phyloP scores from a whole-genome alignment of 2,329 filamentous ascomycete genomes.

The Phaeosphaeriaceae sp. region DNA sequence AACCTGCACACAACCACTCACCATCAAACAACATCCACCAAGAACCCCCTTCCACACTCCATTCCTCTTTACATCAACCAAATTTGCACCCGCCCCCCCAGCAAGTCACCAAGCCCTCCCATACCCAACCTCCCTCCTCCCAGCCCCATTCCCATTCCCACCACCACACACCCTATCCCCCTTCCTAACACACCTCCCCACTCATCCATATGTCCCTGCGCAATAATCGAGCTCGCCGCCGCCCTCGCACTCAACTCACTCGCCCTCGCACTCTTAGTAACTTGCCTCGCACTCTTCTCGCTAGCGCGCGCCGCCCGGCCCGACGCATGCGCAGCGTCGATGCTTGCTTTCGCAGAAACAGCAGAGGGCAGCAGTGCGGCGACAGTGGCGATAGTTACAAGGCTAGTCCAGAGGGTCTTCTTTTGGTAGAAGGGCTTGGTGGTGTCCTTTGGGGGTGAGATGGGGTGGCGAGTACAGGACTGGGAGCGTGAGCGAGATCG shows the following conservation, averaged over 20 bases:
- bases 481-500: background rate
- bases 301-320: constrained; percentile 2
- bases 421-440: constrained; percentile 8
- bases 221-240: constrained; percentile 1
- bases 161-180: background rate
- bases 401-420: constrained; percentile 5
- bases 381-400: constrained; percentile 2
- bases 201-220: constrained; percentile 9
- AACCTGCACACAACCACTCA: no score
- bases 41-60: no score
- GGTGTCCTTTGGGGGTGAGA: background rate
- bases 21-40: no score
- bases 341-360: background rate
- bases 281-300: constrained; percentile 1
- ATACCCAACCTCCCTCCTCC: background rate
- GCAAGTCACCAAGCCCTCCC: background rate
- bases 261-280: constrained; percentile 3
- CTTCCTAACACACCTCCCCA: constrained; percentile 1
- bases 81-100: background rate
- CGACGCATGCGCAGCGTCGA: constrained; percentile 4
- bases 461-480: background rate
- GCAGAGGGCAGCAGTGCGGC: constrained; percentile 2
- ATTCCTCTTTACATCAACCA: background rate
- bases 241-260: no score
- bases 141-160: background rate